phyloP scores from a whole-genome alignment of 2,329 filamentous ascomycete genomes.

The Colletotrichum trifolii region DNA sequence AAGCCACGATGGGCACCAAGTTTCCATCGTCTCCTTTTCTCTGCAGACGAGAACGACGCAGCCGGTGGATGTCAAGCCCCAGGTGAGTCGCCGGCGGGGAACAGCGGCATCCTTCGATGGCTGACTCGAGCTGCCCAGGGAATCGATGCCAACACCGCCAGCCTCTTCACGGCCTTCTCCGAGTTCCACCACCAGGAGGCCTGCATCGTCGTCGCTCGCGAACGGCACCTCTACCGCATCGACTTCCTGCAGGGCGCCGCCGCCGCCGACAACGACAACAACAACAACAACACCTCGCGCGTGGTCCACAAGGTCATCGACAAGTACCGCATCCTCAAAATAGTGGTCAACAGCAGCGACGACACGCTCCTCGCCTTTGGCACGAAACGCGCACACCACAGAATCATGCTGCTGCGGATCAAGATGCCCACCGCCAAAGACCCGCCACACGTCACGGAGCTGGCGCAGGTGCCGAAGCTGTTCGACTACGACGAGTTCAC shows the following conservation, averaged over 20 bases:
- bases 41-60: background rate
- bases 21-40: conserved; percentile 4
- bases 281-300: no score
- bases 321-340: conserved; percentile 43
- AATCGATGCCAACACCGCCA: conserved; percentile 40
- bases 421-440: conserved; percentile 27
- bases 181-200: conserved; percentile 38
- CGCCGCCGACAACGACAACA: no score
- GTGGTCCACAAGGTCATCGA: conserved; percentile 39
- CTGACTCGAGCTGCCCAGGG: conserved; percentile 31
- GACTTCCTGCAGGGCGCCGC: no score
- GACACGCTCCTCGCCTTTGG: conserved; percentile 42
- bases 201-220: conserved; percentile 42
- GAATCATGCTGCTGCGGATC: conserved; percentile 41
- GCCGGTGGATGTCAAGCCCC: background rate
- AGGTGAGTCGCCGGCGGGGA: background rate
- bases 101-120: no score
- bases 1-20: background rate
- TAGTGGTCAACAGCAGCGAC: conserved; percentile 40
- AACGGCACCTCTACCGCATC: conserved; percentile 40
- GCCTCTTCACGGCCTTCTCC: conserved; percentile 45
- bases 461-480: conserved; percentile 37
- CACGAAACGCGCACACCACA: conserved; percentile 36
- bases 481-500: conserved; percentile 39
- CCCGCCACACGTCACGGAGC: conserved; percentile 25